These are phyloP conservation scores for Spizellomyces sp. DNA, from an alignment of 192 early-diverging fungal genomes.

Conservation along the genomic window DNA sequence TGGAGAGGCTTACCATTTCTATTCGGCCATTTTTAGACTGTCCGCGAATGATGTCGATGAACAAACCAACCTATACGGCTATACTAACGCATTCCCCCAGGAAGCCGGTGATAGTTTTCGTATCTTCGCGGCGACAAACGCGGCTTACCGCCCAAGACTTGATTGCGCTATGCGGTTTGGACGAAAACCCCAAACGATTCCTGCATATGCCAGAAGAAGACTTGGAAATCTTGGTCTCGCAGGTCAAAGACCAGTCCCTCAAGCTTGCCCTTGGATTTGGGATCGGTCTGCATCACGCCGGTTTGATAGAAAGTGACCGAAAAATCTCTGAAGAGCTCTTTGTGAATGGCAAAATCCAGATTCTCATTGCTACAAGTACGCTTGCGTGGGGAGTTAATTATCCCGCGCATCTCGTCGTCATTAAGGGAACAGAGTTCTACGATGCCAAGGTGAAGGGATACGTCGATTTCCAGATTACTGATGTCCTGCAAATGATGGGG, in stretches of 20 bases:
- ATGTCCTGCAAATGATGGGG: conserved; percentile 99
- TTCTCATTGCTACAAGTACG: conserved; percentile 93
- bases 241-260: conserved; percentile 80
- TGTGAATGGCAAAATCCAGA: conserved; percentile 91
- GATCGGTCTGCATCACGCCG: conserved; percentile 97
- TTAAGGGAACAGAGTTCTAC: conserved; percentile 98
- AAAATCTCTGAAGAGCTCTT: conserved; percentile 92
- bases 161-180: conserved; percentile 88
- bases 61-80: conserved; percentile 93
- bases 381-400: conserved; percentile 98
- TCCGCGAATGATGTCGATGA: conserved; percentile 98
- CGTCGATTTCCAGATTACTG: conserved; percentile 96
- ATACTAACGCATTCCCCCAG: conserved; percentile 92
- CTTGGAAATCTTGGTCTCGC: conserved; percentile 68
- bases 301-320: conserved; percentile 85
- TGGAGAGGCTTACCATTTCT: neutral
- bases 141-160: conserved; percentile 96
- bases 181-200: conserved; percentile 91
- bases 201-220: conserved; percentile 82
- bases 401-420: conserved; percentile 95
- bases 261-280: conserved; percentile 86
- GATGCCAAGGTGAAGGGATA: conserved; percentile 88
- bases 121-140: conserved; percentile 95
- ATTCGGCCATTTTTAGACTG: conserved; percentile 55
- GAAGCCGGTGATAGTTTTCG: conserved; percentile 97